Percentiles rank a stretch among this genome's conserved stretches.
phyloP scores from a whole-genome alignment of 1,139 yeast genomes.

The Candida albicans region DNA sequence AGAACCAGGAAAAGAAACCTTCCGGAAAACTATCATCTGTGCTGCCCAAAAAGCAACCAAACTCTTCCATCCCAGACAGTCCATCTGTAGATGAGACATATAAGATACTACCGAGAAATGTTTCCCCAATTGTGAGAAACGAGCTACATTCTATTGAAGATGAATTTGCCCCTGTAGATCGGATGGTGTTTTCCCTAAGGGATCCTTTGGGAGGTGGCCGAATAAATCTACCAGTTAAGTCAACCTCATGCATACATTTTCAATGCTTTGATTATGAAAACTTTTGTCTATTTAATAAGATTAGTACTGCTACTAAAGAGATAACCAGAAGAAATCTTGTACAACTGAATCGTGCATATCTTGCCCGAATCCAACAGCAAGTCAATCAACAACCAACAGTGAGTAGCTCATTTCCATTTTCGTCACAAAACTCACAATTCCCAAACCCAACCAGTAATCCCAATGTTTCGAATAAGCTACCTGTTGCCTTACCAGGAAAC shows the following conservation, averaged over 20 bases:
- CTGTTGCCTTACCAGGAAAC: background rate
- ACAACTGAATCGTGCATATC: constrained; percentile 24
- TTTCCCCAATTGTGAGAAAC: constrained; percentile 21
- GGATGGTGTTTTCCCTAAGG: constrained; percentile 28
- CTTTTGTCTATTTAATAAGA: constrained; percentile 41
- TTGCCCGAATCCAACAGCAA: constrained; percentile 20
- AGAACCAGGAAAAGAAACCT: background rate
- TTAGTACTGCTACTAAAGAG: constrained; percentile 31
- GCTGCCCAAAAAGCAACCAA: background rate
- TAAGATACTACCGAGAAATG: constrained; percentile 28
- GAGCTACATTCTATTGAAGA: constrained; percentile 24
- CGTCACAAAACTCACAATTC: background rate
- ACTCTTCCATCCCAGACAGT: background rate
- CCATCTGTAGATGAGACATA: constrained; percentile 13
- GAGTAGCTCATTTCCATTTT: too few species aligned
- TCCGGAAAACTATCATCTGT: background rate
- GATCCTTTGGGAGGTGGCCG: constrained; percentile 39
- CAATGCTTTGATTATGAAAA: constrained; percentile 50
- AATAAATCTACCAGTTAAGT: constrained; percentile 42
- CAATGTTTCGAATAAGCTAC: background rate
- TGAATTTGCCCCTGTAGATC: constrained; percentile 28
- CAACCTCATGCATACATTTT: constrained; percentile 39
- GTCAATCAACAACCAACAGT: constrained; percentile 1
- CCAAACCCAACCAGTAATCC: background rate
- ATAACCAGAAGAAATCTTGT: constrained; percentile 31